Evolutionary conservation across 257 asterid genomes (phyloP), one percentile per base, ranked within the genome.

Genomic region (Echites panduratus): DNA sequence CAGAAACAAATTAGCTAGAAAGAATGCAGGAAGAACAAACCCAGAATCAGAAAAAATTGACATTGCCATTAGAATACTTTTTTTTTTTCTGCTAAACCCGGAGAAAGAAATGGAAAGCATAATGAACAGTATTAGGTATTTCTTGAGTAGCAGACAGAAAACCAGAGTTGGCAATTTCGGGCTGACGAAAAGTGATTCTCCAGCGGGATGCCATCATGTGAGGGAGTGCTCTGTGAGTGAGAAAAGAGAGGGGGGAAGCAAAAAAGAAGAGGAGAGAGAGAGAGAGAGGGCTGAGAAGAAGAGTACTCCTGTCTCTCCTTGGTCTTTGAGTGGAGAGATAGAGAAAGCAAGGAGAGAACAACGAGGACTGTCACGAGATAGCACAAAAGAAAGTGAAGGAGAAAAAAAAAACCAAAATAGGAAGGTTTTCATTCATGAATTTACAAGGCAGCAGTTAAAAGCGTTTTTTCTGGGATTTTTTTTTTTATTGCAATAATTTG

Each of bases 161-260:
- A 66, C 20, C 41, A 35, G 24, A 40, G 64, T 32, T 70, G 32
- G 66, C 66, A 71, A 56, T 22, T 54, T 38, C 50, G 63, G 52
- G 32, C 26, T 17, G 71, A 35, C 56, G 62, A 59, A 75, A 69
- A 75, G 75, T 59, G 66, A 76, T 38, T 32, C 76, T 71, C 45
- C 68, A 56, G 80, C 32, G 29, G 71, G 73, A 71, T 77, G 80
- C 73, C 80, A 77, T 77, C 65, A 77, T 48, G 70, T 52, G 68
- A 50, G 2, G 73, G 41, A 61, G 53, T 19, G 59, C 67, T 49
- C 14, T 56, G 69, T 26, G 38, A 45, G 44, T 26, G 50, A 41
- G 75, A 57, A 47, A 59, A 5, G 10, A 40, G 50, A 73, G 63
- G 32, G 47, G 14, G 47, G 3, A 26, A 41, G 19, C n/a, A 44